Evolutionary conservation across 495 filamentous ascomycete species (phyloP).

Genomic region (Staphylotrichum longicolle): DNA sequence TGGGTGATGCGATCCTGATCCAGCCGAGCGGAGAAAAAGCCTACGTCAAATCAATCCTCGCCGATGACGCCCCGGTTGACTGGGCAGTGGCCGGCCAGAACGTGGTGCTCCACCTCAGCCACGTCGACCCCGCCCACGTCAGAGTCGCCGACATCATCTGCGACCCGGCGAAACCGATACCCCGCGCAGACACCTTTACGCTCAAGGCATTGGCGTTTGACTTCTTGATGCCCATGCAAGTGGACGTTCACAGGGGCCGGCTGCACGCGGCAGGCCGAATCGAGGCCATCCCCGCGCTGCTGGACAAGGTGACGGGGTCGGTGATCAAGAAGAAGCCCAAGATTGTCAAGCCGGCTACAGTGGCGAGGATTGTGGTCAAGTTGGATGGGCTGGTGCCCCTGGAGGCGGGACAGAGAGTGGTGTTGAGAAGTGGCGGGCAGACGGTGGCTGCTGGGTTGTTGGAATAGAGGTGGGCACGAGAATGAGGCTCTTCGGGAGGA

Average conservation of each 20-base stretch:
- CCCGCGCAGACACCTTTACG: slow-evolving; percentile 65
- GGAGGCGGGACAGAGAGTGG: slow-evolving; percentile 71
- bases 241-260: slow-evolving; percentile 84
- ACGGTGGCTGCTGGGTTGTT: slow-evolving; percentile 86
- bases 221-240: slow-evolving; percentile 77
- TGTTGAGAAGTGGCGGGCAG: slow-evolving; percentile 74
- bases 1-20: slow-evolving; percentile 73
- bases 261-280: slow-evolving; percentile 77
- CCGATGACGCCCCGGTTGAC: slow-evolving; percentile 67
- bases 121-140: slow-evolving; percentile 80
- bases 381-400: slow-evolving; percentile 74
- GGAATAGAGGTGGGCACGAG: slow-evolving; percentile 49
- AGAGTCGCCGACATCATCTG: slow-evolving; percentile 83
- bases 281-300: slow-evolving; percentile 60
- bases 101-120: slow-evolving; percentile 74
- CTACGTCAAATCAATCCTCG: slow-evolving; percentile 71
- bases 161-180: slow-evolving; percentile 62
- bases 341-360: slow-evolving; percentile 71
- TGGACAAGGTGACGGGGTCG: slow-evolving; percentile 72
- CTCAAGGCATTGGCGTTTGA: slow-evolving; percentile 87
- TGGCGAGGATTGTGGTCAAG: slow-evolving; percentile 64
- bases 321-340: slow-evolving; percentile 79
- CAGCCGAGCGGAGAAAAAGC: slow-evolving; percentile 80
- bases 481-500: slow-evolving; percentile 23
- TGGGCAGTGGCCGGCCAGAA: slow-evolving; percentile 98